Evolutionary conservation across 2,329 filamentous ascomycete genomes (phyloP), one percentile per base, ranked within the genome.

Genomic region (Talaromyces sp.): DNA sequence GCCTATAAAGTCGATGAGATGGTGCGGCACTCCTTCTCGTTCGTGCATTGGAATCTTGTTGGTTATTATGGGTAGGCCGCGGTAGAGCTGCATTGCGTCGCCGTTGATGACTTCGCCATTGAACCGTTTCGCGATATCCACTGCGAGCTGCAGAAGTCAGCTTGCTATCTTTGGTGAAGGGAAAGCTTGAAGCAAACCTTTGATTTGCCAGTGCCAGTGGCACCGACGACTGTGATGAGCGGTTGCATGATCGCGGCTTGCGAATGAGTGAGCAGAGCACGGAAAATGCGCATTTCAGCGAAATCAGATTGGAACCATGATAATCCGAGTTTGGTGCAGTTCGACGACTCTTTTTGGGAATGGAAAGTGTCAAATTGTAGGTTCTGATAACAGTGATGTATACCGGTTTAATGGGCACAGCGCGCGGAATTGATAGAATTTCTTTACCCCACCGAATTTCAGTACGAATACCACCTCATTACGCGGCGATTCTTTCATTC

Each of bases 31-130:
- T 10, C 90, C 91, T 67, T 89, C 86, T 72, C 88, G 89, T 75
- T 98, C 94, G 22, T 87, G 84, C 0, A 74, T 61, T 0, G 91
- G 87, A 66, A 98, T 90, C 75, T 98, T 96, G 77, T 99, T 99
- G 31, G 95, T 99, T 70, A 98, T 94, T 68, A 98, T 89, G 5
- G 95, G 93, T 50, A 99, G 82, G 2, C 95, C 95, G 62, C 86
- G 85, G 77, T 99, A 99, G 80, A 99, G 88, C 76, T 99, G 95
- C 93, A 99, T 97, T 45, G 95, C 95, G 82, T 99, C 95, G 56
- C 92, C 92, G 75, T 99, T 99, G 80, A 99, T 93, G 61, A 99
- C 86, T 78, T 99, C 95, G 73, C 96, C 95, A 77, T 95, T 89
- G 78, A 93, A 93, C 25, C 85, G 87, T 49, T 84, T 84, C 0